These are phyloP conservation scores for Trypanosoma brucei DNA, from an alignment of 208 protist genomes.

Conservation along the genomic window DNA sequence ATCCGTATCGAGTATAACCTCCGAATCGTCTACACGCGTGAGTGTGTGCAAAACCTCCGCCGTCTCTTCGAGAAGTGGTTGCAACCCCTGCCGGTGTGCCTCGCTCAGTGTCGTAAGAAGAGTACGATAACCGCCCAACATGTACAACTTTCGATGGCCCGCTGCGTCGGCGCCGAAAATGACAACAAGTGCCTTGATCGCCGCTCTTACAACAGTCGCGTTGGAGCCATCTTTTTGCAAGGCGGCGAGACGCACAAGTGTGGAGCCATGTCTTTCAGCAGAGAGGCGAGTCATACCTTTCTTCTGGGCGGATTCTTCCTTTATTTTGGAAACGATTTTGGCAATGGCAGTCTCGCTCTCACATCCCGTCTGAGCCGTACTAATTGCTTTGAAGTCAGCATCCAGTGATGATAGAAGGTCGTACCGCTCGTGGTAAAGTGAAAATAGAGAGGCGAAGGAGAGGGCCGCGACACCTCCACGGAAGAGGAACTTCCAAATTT, in stretches of 20 bases:
- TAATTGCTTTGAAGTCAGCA: slow-evolving; percentile 33
- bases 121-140: slow-evolving; percentile 47
- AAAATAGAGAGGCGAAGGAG: slow-evolving; percentile 46
- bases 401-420: slow-evolving; percentile 41
- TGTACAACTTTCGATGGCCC: slow-evolving; percentile 41
- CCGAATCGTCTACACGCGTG: slow-evolving; percentile 65
- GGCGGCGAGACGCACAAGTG: slow-evolving; percentile 46
- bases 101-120: slow-evolving; percentile 70
- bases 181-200: slow-evolving; percentile 44
- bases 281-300: slow-evolving; percentile 48
- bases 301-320: slow-evolving; percentile 56
- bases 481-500: slow-evolving; percentile 65
- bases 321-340: slow-evolving; percentile 46
- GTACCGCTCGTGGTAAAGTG: slow-evolving; percentile 78
- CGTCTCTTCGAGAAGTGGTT: slow-evolving; percentile 68
- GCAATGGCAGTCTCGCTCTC: slow-evolving; percentile 32
- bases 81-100: slow-evolving; percentile 71
- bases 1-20: slow-evolving; percentile 68
- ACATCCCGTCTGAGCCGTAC: slow-evolving; percentile 31
- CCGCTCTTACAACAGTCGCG: slow-evolving; percentile 32
- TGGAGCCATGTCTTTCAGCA: slow-evolving; percentile 32
- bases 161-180: slow-evolving; percentile 61
- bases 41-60: slow-evolving; percentile 51
- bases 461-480: slow-evolving; percentile 49
- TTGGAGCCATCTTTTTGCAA: slow-evolving; percentile 73